Conservation (phyloP, 2,329 filamentous ascomycete species). For the Colletotrichum acutatum region DNA sequence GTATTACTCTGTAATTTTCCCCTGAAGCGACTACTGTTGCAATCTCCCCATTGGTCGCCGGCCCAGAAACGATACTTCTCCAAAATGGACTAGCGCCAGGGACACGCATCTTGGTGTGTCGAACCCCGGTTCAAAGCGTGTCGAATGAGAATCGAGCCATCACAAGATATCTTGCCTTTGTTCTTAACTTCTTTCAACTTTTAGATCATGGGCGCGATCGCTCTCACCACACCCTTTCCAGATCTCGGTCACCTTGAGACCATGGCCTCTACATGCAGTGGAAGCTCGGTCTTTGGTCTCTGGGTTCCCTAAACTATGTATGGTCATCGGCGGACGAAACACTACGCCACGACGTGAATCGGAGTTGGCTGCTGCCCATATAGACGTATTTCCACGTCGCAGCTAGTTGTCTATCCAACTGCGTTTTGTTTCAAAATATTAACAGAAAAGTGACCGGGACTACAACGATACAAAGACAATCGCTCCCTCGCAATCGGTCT, state of each 20-base stretch:
- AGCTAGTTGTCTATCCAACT: no score
- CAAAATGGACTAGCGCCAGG: constrained; percentile 7
- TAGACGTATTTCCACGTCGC: no score
- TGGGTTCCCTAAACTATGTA: background rate
- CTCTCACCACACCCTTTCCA: background rate
- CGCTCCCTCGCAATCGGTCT: background rate
- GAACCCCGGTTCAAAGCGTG: background rate
- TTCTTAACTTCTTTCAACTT: background rate
- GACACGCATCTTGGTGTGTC: constrained; percentile 4
- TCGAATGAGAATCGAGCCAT: background rate
- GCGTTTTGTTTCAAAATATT: background rate
- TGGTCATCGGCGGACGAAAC: no score
- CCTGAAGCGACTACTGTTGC: constrained; percentile 3
- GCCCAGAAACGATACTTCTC: background rate
- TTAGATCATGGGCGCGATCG: background rate
- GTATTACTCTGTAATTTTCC: background rate
- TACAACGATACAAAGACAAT: background rate
- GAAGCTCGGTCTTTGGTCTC: background rate
- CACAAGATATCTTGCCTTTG: constrained; percentile 3
- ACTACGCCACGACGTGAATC: background rate
- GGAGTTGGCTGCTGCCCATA: no score
- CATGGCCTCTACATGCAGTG: background rate
- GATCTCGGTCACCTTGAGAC: background rate
- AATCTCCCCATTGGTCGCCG: constrained; percentile 1
- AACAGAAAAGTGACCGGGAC: background rate